Conservation (phyloP, 768 basidiomycete genomes). For the Lactarius sanguifluus region DNA sequence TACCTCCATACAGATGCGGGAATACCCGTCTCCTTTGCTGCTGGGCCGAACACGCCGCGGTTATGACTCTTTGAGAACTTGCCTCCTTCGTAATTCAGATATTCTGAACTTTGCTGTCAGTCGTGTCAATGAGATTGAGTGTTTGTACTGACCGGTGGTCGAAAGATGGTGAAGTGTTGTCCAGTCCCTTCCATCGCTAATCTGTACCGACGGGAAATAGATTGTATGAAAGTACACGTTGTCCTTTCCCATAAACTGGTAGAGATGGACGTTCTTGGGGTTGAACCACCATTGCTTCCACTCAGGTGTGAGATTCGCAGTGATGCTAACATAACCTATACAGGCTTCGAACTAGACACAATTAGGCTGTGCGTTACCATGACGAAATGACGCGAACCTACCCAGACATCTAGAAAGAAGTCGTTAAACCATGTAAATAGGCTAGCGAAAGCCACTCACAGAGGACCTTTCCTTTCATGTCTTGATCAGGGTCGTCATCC, state of each 20-base stretch:
- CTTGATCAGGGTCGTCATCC: slow-evolving; percentile 70
- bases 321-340: slow-evolving; percentile 96
- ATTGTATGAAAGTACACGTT: slow-evolving; percentile 99
- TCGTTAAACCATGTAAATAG: background rate
- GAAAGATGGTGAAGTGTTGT: slow-evolving; percentile 92
- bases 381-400: slow-evolving; percentile 42
- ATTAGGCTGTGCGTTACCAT: slow-evolving; percentile 2
- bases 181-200: slow-evolving; percentile 91
- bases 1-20: slow-evolving; percentile 96
- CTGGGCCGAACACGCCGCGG: slow-evolving; percentile 95
- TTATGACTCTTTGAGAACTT: slow-evolving; percentile 99
- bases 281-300: slow-evolving; percentile 99
- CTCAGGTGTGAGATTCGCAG: slow-evolving; percentile 88
- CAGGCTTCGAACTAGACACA: slow-evolving; percentile 84
- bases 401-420: slow-evolving; percentile 78
- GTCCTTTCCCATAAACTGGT: slow-evolving; percentile 99
- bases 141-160: slow-evolving; percentile 72
- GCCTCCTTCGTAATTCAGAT: slow-evolving; percentile 96
- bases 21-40: slow-evolving; percentile 90
- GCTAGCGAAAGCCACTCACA: slow-evolving; percentile 54
- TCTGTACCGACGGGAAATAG: slow-evolving; percentile 86
- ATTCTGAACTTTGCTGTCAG: slow-evolving; percentile 54
- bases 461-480: slow-evolving; percentile 92
- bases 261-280: slow-evolving; percentile 82
- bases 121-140: background rate